These are phyloP conservation scores for Amylostereum areolatum DNA, from an alignment of 1,284 basidiomycete genomes.

Conservation along the genomic window DNA sequence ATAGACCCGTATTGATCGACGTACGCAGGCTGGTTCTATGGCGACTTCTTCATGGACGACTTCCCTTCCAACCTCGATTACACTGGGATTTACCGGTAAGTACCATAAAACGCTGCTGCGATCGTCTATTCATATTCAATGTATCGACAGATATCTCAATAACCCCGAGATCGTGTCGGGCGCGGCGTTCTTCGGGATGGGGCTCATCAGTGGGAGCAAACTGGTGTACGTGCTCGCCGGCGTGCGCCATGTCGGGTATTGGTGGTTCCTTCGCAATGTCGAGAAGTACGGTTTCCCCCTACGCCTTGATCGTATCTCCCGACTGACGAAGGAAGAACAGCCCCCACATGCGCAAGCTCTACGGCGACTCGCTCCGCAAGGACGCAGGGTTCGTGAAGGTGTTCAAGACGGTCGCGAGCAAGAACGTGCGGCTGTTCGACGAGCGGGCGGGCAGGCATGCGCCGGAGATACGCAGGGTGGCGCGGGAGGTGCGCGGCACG, in stretches of 20 bases:
- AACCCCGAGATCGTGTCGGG: conserved; percentile 97
- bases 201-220: conserved; percentile 86
- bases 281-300: conserved; percentile 62
- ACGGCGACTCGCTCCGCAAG: conserved; percentile 87
- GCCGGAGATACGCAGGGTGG: conserved; percentile 73
- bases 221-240: conserved; percentile 83
- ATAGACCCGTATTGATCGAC: neutral
- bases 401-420: conserved; percentile 84
- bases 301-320: conserved; percentile 1
- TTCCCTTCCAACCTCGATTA: conserved; percentile 91
- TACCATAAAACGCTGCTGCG: neutral
- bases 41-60: conserved; percentile 96
- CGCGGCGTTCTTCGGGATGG: conserved; percentile 91
- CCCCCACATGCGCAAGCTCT: conserved; percentile 95
- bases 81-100: conserved; percentile 89
- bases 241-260: conserved; percentile 77
- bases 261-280: conserved; percentile 87
- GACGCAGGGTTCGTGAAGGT: conserved; percentile 97
- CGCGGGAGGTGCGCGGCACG: conserved; percentile 86
- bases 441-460: conserved; percentile 63
- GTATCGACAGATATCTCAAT: conserved; percentile 74
- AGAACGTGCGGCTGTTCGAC: conserved; percentile 71
- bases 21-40: conserved; percentile 90
- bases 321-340: conserved; percentile 33
- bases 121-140: neutral